Evolutionary conservation across 1,284 basidiomycete species (phyloP).

Genomic region (Ceratorhiza oryzae-sativae): DNA sequence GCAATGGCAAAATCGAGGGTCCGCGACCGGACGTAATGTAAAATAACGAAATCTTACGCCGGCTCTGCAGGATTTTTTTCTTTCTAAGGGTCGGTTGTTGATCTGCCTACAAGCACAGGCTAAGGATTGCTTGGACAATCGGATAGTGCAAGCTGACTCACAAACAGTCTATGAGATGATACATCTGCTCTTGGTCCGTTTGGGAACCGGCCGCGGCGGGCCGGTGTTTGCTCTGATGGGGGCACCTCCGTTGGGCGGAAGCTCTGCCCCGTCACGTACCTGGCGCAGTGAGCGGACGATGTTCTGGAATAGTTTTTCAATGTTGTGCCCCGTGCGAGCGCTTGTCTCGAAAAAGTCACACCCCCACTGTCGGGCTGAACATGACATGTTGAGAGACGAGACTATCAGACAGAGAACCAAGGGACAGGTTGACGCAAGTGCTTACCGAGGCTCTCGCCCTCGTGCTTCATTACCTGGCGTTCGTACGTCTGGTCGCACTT

Average conservation of each 20-base stretch:
- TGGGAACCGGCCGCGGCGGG: conserved; percentile 2
- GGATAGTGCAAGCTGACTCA: neutral
- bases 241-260: conserved; percentile 24
- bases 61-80: conserved; percentile 36
- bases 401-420: conserved; percentile 12
- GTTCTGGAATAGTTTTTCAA: conserved; percentile 32
- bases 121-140: conserved; percentile 4
- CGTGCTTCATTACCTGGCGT: conserved; percentile 36
- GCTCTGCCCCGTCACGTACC: conserved; percentile 32
- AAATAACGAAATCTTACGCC: conserved; percentile 36
- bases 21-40: conserved; percentile 29
- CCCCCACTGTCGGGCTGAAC: conserved; percentile 35
- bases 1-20: conserved; percentile 21
- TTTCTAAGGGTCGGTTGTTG: conserved; percentile 36
- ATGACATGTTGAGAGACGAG: conserved; percentile 11
- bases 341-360: conserved; percentile 39
- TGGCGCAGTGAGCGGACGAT: conserved; percentile 32
- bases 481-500: conserved; percentile 40
- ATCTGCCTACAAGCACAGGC: conserved; percentile 14
- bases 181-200: conserved; percentile 29
- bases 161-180: conserved; percentile 30
- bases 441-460: conserved; percentile 32
- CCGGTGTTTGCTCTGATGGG: conserved; percentile 16
- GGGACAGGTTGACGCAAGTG: neutral
- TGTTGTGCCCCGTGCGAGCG: conserved; percentile 40